Percentiles rank a stretch among this genome's conserved stretches.
These are phyloP conservation scores for Claviceps sorghi DNA, from an alignment of 2,329 filamentous ascomycete species.

Conservation along the genomic window DNA sequence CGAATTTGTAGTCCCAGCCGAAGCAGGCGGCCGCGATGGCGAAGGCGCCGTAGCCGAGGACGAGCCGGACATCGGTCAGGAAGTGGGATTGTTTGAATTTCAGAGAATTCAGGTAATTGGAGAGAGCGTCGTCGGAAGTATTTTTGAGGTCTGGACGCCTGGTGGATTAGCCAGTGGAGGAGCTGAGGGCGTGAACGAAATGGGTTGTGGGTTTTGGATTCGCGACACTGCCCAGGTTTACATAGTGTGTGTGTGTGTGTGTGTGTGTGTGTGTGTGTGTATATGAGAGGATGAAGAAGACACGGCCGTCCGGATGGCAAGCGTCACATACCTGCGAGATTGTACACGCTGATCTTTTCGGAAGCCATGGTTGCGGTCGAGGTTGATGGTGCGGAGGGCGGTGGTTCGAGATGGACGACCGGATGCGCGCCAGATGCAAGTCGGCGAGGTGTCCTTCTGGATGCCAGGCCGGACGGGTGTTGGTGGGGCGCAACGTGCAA, in stretches of 20 bases:
- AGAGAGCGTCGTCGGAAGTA: constrained; percentile 86
- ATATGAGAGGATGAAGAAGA: not conserved
- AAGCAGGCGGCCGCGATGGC: constrained; percentile 70
- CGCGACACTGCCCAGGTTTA: not conserved
- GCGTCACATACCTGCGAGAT: constrained; percentile 41
- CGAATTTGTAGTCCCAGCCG: constrained; percentile 78
- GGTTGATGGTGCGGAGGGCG: not conserved
- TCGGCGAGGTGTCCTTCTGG: constrained; percentile 2
- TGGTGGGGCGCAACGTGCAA: constrained; percentile 1
- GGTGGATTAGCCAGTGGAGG: not conserved
- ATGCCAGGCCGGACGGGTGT: not conserved
- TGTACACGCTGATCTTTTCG: constrained; percentile 52
- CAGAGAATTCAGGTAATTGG: constrained; percentile 82
- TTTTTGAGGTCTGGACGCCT: constrained; percentile 69
- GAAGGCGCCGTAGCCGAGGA: constrained; percentile 71
- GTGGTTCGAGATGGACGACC: not conserved
- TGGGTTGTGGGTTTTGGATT: not conserved
- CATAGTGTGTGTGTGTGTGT: no score
- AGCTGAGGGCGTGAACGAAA: not conserved
- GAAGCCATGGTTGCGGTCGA: constrained; percentile 18
- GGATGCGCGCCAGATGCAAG: not conserved
- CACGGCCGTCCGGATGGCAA: not conserved
- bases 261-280: no score
- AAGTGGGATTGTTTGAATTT: constrained; percentile 70
- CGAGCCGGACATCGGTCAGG: constrained; percentile 69